phyloP scores from a whole-genome alignment of 2,329 filamentous ascomycete species.

The Neoarthrinium moseri region DNA sequence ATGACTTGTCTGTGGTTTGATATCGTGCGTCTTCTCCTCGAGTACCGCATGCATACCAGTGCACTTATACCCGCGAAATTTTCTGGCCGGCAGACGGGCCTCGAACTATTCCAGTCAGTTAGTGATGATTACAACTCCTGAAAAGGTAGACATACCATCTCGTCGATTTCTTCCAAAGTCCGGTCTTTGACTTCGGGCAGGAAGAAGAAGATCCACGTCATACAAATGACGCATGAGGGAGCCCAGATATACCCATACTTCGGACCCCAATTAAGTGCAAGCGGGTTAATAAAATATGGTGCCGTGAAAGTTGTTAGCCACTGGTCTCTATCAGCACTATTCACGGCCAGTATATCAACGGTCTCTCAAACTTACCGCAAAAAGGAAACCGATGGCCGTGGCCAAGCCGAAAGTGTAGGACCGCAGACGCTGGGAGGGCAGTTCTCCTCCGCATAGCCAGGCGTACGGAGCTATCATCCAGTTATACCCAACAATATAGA shows the following conservation, averaged over 20 bases:
- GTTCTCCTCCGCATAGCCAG: constrained; percentile 56
- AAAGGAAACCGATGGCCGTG: constrained; percentile 51
- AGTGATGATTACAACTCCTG: constrained; percentile 15
- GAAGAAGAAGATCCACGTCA: constrained; percentile 44
- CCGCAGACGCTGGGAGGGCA: constrained; percentile 55
- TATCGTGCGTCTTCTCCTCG: constrained; percentile 12
- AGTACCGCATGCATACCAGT: constrained; percentile 25
- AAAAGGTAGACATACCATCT: constrained; percentile 44
- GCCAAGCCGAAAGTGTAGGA: constrained; percentile 57
- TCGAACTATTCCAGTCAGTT: constrained; percentile 30
- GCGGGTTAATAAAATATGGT: constrained; percentile 59
- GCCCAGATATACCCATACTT: constrained; percentile 58
- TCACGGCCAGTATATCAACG: neutral
- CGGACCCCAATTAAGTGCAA: constrained; percentile 54
- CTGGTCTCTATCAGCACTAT: constrained; percentile 12
- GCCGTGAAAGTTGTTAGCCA: constrained; percentile 59
- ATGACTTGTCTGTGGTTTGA: neutral
- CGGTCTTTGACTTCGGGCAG: constrained; percentile 53
- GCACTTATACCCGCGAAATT: constrained; percentile 34
- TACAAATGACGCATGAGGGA: constrained; percentile 30
- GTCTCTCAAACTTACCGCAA: constrained; percentile 37
- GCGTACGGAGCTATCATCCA: constrained; percentile 54
- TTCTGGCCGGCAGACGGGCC: constrained; percentile 32
- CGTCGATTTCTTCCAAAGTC: constrained; percentile 53
- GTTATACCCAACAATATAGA: constrained; percentile 56